Evolutionary conservation across 495 filamentous ascomycete genomes (phyloP).

Genomic region (Talaromyces wortmannii): DNA sequence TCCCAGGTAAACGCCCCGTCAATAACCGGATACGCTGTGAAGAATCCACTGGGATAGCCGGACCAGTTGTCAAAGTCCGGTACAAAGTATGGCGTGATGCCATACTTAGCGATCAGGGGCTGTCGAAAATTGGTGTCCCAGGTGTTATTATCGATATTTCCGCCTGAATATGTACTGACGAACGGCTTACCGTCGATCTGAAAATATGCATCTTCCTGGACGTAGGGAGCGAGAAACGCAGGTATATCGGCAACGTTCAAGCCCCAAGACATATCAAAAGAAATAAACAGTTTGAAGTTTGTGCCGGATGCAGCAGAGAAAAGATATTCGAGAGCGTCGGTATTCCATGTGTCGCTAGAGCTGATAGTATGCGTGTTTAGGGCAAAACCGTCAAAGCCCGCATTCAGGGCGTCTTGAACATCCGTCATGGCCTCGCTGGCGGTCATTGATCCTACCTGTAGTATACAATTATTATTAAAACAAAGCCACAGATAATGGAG

Average conservation of each 20-base stretch:
- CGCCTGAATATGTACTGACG: constrained; percentile 7
- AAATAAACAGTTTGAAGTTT: constrained; percentile 20
- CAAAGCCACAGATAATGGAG: background rate
- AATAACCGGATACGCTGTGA: constrained; percentile 5
- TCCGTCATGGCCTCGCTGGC: constrained; percentile 15
- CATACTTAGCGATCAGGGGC: background rate
- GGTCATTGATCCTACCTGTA: constrained; percentile 12
- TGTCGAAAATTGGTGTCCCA: constrained; percentile 3
- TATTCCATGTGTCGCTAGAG: constrained; percentile 10
- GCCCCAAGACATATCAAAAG: constrained; percentile 15
- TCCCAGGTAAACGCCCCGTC: constrained; percentile 30
- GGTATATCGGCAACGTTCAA: constrained; percentile 2
- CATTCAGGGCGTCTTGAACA: constrained; percentile 13
- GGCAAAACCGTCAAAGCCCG: constrained; percentile 21
- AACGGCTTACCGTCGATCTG: background rate
- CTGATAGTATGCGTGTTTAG: constrained; percentile 14
- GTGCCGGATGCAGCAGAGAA: constrained; percentile 9
- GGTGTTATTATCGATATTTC: constrained; percentile 1
- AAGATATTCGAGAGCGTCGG: constrained; percentile 9
- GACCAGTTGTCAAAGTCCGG: constrained; percentile 14
- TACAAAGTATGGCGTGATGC: constrained; percentile 11
- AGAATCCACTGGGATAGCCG: constrained; percentile 11
- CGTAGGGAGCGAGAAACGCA: constrained; percentile 4
- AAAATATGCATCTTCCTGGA: no score
- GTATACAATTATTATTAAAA: background rate